Percentiles rank a stretch among this genome's conserved stretches.
Evolutionary conservation across 2,329 filamentous ascomycete genomes (phyloP).

Genomic region (Microsporum audouinii): DNA sequence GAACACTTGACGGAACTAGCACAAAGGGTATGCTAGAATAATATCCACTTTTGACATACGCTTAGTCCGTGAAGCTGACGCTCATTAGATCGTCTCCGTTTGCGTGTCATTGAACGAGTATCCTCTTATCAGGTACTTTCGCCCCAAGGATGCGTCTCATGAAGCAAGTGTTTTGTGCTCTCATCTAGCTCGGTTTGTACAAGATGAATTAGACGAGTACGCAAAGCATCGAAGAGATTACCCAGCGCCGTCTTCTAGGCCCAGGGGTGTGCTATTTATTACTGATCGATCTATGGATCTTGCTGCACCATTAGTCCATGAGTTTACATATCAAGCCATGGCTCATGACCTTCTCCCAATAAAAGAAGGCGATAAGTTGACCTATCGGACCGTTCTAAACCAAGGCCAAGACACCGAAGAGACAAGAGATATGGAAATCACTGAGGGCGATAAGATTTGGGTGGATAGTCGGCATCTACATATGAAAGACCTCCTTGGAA

Average conservation of each 20-base stretch:
- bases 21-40: constrained; percentile 56
- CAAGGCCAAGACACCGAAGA: constrained; percentile 59
- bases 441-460: constrained; percentile 89
- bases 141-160: constrained; percentile 61
- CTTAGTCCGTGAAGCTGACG: constrained; percentile 15
- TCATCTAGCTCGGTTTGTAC: constrained; percentile 80
- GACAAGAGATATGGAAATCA: constrained; percentile 82
- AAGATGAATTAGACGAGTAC: constrained; percentile 82
- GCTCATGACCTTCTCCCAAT: constrained; percentile 85
- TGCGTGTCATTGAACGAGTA: constrained; percentile 92
- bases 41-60: constrained; percentile 8
- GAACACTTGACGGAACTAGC: constrained; percentile 74
- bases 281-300: constrained; percentile 91
- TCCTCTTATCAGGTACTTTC: constrained; percentile 84
- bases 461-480: constrained; percentile 86
- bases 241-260: constrained; percentile 59
- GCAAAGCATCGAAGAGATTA: constrained; percentile 75
- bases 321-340: constrained; percentile 99
- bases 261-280: constrained; percentile 71
- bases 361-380: constrained; percentile 76
- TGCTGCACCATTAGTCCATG: constrained; percentile 75
- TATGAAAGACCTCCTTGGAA: constrained; percentile 96
- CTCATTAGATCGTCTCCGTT: constrained; percentile 60
- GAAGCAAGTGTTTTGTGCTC: constrained; percentile 80
- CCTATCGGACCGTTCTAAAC: constrained; percentile 69